Conservation (phyloP, 2,329 filamentous ascomycete genomes). For the Triangularia verruculosa region DNA sequence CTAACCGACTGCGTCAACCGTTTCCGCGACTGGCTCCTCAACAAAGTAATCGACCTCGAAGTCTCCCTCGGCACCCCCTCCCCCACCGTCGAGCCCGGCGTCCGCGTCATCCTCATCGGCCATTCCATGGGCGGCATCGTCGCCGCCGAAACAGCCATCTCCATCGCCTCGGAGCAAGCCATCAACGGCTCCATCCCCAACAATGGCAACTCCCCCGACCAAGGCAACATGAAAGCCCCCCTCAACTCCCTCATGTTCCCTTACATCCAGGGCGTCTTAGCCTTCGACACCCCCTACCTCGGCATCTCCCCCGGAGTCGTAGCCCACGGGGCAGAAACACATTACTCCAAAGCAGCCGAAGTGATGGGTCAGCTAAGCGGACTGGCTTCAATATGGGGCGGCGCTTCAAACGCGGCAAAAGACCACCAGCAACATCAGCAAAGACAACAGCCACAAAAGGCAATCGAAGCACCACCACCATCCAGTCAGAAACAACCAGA, state of each 20-base stretch:
- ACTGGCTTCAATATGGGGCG: constrained; percentile 67
- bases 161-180: constrained; percentile 58
- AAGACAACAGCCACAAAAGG: constrained; percentile 23
- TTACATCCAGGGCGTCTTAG: constrained; percentile 83
- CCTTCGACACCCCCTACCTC: constrained; percentile 91
- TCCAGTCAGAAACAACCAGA: constrained; percentile 31
- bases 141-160: constrained; percentile 80
- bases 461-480: constrained; percentile 39
- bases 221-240: constrained; percentile 33
- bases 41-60: constrained; percentile 92
- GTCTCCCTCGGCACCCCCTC: constrained; percentile 76
- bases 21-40: constrained; percentile 81
- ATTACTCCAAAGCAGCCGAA: constrained; percentile 71
- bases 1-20: constrained; percentile 65
- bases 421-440: constrained; percentile 23
- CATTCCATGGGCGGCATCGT: constrained; percentile 95
- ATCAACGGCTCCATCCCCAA: constrained; percentile 43
- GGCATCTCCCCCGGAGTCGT: constrained; percentile 78
- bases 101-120: constrained; percentile 76
- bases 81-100: constrained; percentile 81
- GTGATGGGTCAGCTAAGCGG: constrained; percentile 66
- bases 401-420: constrained; percentile 34
- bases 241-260: constrained; percentile 81
- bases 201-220: constrained; percentile 38
- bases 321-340: constrained; percentile 81